Evolutionary conservation across 768 basidiomycete genomes (phyloP), one percentile per base, ranked within the genome.

Genomic region (Boletus rex-veris): DNA sequence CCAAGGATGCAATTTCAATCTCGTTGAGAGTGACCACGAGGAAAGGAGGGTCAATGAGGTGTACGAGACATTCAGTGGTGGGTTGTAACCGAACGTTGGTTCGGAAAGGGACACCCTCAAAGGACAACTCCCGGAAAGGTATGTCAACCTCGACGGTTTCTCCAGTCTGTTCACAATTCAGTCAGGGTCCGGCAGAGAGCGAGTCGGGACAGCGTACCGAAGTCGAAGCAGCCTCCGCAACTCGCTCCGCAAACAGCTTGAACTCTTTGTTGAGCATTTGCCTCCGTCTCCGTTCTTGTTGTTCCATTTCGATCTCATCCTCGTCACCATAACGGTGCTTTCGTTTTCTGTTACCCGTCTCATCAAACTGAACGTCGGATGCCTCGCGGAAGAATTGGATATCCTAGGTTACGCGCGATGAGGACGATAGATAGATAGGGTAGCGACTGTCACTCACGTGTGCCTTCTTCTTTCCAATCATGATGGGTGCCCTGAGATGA

Each of bases 321-420:
- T 99, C 97, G 65, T 98, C 97, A 28, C 94, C 94, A 64, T 98
- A 98, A 51, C 96, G 84, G 63, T 94, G 90, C 71, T 97, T 94
- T 50, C 96, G 84, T 72, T 98, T 98, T 61, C 95, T 83, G 64
- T 98, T 98, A n/a, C 97, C 97, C 1, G 97, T 98, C 71, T 99
- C 97, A 64, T 99, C 97, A 65, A 98, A 98, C 58, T 95, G 91
- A 28, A 96, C 91, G 60, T 99, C 97, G 0, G 92, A 91, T 7
- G 95, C 96, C 74, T 98, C 97, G 9, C 96, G 90, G 77, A 90
- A 94, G 71, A 99, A 98, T 82, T 98, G 97, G 7, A 98, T 84
- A 69, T 99, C 97, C 90, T 96, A 57, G 19, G 49, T 45, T 49
- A 45, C 45, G 31, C 31, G 50, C 19, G 11, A 37, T 49, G 19